Percentiles rank a stretch among this genome's conserved stretches.
Evolutionary conservation across 768 basidiomycete species (phyloP).

Genomic region (Tricholoma matsutake): DNA sequence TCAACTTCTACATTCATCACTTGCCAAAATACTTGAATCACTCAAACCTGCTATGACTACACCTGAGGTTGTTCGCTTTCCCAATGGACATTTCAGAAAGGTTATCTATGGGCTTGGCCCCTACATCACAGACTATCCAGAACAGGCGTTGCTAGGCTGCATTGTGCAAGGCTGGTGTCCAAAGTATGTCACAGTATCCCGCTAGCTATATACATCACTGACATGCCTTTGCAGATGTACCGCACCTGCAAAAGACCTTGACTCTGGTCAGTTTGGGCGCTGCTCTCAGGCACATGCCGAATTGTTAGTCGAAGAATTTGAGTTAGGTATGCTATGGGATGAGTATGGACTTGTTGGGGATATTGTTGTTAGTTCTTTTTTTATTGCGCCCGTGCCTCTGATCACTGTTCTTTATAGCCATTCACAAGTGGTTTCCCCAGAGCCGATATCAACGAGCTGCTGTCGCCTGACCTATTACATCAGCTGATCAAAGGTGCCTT

Average conservation of each 20-base stretch:
- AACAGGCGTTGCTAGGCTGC: too few species aligned
- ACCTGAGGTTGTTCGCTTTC: too few species aligned
- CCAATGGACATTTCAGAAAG: too few species aligned
- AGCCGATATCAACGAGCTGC: background rate
- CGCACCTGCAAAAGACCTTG: background rate
- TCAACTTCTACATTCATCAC: too few species aligned
- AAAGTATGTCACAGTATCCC: background rate
- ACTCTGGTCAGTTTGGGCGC: background rate
- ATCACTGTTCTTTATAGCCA: background rate
- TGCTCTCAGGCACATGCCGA: background rate
- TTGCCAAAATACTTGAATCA: too few species aligned
- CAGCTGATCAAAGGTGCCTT: too few species aligned
- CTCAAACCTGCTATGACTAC: too few species aligned
- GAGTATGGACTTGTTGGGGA: background rate
- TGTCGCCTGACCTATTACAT: background rate
- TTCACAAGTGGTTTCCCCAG: conserved; percentile 19
- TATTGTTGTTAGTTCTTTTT: background rate
- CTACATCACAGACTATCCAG: too few species aligned
- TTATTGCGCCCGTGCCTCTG: background rate
- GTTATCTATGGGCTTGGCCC: too few species aligned
- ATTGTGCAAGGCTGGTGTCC: too few species aligned
- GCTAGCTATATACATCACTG: background rate
- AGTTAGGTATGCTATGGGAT: background rate
- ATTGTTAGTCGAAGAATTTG: background rate
- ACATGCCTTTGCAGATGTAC: background rate